phyloP scores from a whole-genome alignment of 192 early-diverging fungal species.

The Gigaspora rosea region DNA sequence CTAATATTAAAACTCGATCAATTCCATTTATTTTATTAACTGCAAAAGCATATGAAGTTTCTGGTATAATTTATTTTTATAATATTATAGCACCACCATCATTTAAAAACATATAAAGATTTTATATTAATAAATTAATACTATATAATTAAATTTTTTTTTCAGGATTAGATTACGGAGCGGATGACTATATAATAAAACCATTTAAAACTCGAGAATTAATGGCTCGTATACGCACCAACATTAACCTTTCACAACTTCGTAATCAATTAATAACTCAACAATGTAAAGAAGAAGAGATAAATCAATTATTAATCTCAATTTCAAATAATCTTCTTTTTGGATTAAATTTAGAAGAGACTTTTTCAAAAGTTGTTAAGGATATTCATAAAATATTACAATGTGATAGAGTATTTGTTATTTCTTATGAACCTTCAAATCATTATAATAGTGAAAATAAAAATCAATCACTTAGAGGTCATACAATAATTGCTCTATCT shows the following conservation, averaged over 20 bases:
- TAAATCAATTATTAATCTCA: conserved; percentile 44
- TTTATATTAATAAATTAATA: too few relatives aligned
- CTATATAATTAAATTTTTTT: too few relatives aligned
- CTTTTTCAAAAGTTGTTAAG: conserved; percentile 36
- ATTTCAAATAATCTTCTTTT: conserved; percentile 42
- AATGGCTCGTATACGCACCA: conserved; percentile 53
- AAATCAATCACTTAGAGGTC: too few relatives aligned
- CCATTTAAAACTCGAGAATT: conserved; percentile 54
- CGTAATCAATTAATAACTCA: conserved; percentile 44
- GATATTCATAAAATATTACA: conserved; percentile 41
- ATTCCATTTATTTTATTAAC: conserved; percentile 61
- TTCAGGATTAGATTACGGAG: conserved; percentile 54
- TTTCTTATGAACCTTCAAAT: not conserved
- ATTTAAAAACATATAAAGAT: too few relatives aligned
- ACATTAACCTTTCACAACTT: conserved; percentile 49
- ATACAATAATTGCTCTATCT: not conserved
- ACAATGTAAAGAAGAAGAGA: conserved; percentile 40
- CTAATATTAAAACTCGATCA: conserved; percentile 37
- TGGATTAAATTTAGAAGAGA: conserved; percentile 36
- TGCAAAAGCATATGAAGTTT: conserved; percentile 54
- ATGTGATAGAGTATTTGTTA: conserved; percentile 42
- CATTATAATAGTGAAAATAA: too few relatives aligned
- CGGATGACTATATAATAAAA: conserved; percentile 62
- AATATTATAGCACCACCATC: too few relatives aligned
- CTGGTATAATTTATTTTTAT: conserved; percentile 35